These are phyloP conservation scores for Lachancea fermentati DNA, from an alignment of 805 yeast genomes.

Conservation along the genomic window DNA sequence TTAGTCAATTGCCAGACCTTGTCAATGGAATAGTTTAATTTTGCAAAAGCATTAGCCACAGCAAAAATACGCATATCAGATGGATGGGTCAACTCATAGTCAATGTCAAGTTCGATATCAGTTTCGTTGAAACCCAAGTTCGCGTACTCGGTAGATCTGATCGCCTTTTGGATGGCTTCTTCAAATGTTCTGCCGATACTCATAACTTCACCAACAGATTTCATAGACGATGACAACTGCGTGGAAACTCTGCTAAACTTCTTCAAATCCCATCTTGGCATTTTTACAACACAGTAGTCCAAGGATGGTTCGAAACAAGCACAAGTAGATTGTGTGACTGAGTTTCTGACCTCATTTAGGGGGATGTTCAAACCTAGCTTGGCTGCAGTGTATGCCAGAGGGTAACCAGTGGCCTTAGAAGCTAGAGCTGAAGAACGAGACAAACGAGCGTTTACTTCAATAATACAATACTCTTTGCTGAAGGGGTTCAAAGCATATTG, in stretches of 20 bases:
- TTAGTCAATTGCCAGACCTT: constrained; percentile 85
- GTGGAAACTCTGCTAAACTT: constrained; percentile 94
- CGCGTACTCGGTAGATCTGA: constrained; percentile 92
- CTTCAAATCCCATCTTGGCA: constrained; percentile 96
- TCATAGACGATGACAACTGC: constrained; percentile 93
- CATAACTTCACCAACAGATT: constrained; percentile 99
- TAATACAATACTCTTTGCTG: constrained; percentile 91
- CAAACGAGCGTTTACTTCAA: constrained; percentile 95
- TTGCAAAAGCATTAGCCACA: constrained; percentile 92
- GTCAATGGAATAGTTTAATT: constrained; percentile 87
- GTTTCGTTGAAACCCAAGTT: constrained; percentile 88
- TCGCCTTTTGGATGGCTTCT: constrained; percentile 96
- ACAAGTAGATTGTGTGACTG: constrained; percentile 91
- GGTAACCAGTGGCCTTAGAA: constrained; percentile 98
- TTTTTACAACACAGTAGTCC: constrained; percentile 94
- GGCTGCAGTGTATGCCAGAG: constrained; percentile 97
- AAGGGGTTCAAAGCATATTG: constrained; percentile 96
- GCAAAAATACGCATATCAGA: constrained; percentile 97
- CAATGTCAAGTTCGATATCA: constrained; percentile 65
- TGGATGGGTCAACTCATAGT: constrained; percentile 72
- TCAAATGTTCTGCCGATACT: constrained; percentile 97
- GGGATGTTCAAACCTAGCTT: constrained; percentile 94
- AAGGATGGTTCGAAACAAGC: constrained; percentile 97
- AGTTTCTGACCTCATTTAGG: constrained; percentile 90
- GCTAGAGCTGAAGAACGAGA: constrained; percentile 97